These are phyloP conservation scores for Colletotrichum tamarilloi DNA, from an alignment of 2,329 filamentous ascomycete species.

Conservation along the genomic window DNA sequence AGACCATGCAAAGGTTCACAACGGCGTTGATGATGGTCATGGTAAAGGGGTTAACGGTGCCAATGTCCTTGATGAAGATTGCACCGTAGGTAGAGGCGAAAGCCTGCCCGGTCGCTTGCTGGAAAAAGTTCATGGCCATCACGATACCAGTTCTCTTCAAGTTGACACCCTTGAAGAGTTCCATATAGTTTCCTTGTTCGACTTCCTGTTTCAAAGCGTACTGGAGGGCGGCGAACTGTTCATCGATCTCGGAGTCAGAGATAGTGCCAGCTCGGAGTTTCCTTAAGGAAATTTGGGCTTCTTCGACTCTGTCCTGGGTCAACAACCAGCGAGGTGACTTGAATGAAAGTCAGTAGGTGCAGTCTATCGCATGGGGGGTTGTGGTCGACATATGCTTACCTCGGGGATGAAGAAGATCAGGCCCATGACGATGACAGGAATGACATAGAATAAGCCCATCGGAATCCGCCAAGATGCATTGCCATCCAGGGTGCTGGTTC, in stretches of 20 bases:
- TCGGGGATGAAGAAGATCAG: slow-evolving; percentile 45
- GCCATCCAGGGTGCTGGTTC: slow-evolving; percentile 43
- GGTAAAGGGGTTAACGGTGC: slow-evolving; percentile 44
- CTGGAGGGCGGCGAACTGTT: slow-evolving; percentile 35
- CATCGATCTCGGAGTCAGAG: slow-evolving; percentile 40
- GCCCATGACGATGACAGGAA: slow-evolving; percentile 44
- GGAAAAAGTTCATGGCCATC: slow-evolving; percentile 38
- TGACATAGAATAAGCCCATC: slow-evolving; percentile 46
- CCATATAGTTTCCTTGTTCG: slow-evolving; percentile 37
- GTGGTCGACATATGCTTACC: slow-evolving; percentile 5
- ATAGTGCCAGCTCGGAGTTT: slow-evolving; percentile 40
- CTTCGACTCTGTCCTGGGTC: slow-evolving; percentile 41
- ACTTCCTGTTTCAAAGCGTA: slow-evolving; percentile 22
- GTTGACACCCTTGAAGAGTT: slow-evolving; percentile 41
- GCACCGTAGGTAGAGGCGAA: slow-evolving; percentile 38
- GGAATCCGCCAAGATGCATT: slow-evolving; percentile 49
- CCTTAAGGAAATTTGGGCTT: slow-evolving; percentile 41
- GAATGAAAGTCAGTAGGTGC: not conserved
- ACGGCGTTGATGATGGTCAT: slow-evolving; percentile 37
- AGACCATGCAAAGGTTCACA: slow-evolving; percentile 14
- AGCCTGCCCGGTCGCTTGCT: slow-evolving; percentile 38
- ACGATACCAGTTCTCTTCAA: slow-evolving; percentile 42
- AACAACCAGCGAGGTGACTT: slow-evolving; percentile 46
- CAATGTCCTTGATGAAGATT: slow-evolving; percentile 44
- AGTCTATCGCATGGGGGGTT: not conserved